A percentile compares a stretch with the other conserved stretches of the same genome.
phyloP scores from a whole-genome alignment of 805 yeast species.

The Metschnikowia lachancei region DNA sequence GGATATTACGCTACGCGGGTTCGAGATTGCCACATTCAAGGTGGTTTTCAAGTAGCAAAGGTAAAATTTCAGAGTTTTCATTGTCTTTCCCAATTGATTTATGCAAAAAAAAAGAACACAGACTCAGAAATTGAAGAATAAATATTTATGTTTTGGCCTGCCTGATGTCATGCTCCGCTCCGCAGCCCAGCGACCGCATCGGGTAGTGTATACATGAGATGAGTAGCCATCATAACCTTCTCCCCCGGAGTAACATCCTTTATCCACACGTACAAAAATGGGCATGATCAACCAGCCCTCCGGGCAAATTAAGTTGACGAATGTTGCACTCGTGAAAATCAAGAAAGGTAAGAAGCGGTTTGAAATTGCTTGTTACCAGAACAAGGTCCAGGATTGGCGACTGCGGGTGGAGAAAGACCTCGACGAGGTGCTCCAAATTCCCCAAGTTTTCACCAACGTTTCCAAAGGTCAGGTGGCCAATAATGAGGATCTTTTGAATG shows the following conservation, averaged over 20 bases:
- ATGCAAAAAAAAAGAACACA: no score
- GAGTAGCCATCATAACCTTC: not conserved
- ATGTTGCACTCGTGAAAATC: conserved; percentile 89
- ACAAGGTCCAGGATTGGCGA: conserved; percentile 95
- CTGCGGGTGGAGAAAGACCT: conserved; percentile 84
- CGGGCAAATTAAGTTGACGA: conserved; percentile 85
- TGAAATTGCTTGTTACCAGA: conserved; percentile 94
- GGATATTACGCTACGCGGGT: conserved; percentile 57
- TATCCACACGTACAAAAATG: not conserved
- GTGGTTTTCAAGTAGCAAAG: conserved; percentile 35
- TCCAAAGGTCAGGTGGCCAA: conserved; percentile 94
- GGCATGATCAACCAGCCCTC: conserved; percentile 75
- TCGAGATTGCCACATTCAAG: conserved; percentile 71
- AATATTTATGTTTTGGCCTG: not conserved
- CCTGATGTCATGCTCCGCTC: not conserved
- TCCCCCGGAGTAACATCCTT: not conserved
- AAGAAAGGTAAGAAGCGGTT: conserved; percentile 88
- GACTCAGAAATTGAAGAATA: not conserved
- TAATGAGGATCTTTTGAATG: conserved; percentile 69
- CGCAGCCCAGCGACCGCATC: conserved; percentile 5
- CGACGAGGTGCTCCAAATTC: conserved; percentile 94
- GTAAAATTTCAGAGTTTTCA: no score
- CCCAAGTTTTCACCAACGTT: conserved; percentile 89
- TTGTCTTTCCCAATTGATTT: no score
- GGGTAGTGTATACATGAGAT: conserved; percentile 6